Evolutionary conservation across 31 red algal species (phyloP), one percentile per base, ranked within the genome.

Genomic region (Odonthalia washingtoniensis): DNA sequence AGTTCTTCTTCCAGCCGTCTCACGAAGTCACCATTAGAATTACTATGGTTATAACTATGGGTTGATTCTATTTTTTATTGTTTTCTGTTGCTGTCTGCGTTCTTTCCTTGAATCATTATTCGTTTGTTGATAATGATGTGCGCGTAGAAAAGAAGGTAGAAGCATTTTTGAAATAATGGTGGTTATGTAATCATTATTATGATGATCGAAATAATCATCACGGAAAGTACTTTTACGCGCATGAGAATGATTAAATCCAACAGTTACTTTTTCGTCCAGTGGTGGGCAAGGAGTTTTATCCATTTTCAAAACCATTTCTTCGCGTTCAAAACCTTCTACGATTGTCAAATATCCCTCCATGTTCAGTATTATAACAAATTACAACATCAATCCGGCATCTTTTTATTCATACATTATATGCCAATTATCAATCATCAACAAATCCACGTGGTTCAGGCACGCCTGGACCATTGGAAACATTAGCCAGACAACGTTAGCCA

Each of bases 281-380:
- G 82, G 37, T 2, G 87, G 74, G 39, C 49, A 68, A 14, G 80
- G 57, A 5, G 80, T 60, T 63, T 82, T 80, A 40, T 90, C 92
- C 32, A 95, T 9, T n/a, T 62, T 52, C 16, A 46, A 81, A 31
- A 95, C 80, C 52, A 98, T 75, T 76, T 95, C 96, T 37, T 94
- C 92, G 5, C 93, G 69, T 46, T 91, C 82, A 67, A 95, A 53
- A 2, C 79, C 84, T 75, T 99, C 97, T 28, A 92, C 94, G 39
- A 95, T 96, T 9, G 97, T 94, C n/a, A n/a, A n/a, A n/a, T n/a
- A n/a, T n/a, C n/a, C n/a, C n/a, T n/a, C n/a, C n/a, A n/a, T n/a
- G n/a, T n/a, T n/a, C n/a, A n/a, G n/a, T n/a, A n/a, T n/a, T n/a
- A n/a, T n/a, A n/a, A n/a, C n/a, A n/a, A n/a, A n/a, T n/a, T n/a